These are phyloP conservation scores for Pythium phragmiticola DNA, from an alignment of 352 stramenopile genomes.

Conservation along the genomic window DNA sequence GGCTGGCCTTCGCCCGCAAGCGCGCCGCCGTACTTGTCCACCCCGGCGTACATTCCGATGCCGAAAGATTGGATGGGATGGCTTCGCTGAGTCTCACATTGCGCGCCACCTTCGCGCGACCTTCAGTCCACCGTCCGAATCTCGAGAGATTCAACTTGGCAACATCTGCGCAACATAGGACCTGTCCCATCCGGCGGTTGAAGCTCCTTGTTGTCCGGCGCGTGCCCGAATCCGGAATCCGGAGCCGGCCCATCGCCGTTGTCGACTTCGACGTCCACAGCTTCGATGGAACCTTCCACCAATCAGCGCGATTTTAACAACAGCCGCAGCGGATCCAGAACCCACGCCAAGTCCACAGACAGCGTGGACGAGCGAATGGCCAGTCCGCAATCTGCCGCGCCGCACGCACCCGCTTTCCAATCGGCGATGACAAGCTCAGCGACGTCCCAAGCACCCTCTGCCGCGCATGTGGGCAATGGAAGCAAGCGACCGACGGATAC, in stretches of 20 bases:
- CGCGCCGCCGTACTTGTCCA: slow-evolving; percentile 81
- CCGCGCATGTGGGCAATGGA: background rate
- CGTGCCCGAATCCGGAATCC: slow-evolving; percentile 10
- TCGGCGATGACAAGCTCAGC: slow-evolving; percentile 23
- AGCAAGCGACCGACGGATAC: background rate
- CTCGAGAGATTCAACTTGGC: slow-evolving; percentile 1
- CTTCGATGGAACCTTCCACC: background rate
- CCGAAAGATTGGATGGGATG: slow-evolving; percentile 8
- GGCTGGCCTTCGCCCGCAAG: slow-evolving; percentile 66
- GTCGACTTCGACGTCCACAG: background rate
- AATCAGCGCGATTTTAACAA: background rate
- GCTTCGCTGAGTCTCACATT: slow-evolving; percentile 12
- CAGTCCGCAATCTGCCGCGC: slow-evolving; percentile 5
- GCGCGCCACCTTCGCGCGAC: slow-evolving; percentile 13
- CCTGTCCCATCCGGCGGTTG: background rate
- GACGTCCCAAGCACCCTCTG: background rate
- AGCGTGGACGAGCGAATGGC: background rate
- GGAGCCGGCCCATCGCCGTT: background rate
- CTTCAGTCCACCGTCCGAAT: slow-evolving; percentile 3
- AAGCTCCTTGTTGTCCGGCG: background rate
- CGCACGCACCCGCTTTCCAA: background rate
- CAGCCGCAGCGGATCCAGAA: background rate
- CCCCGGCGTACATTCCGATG: slow-evolving; percentile 65
- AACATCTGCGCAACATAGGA: slow-evolving; percentile 9
- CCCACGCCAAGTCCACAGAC: background rate